A percentile compares a stretch with the other conserved stretches of the same genome.
Conservation (phyloP, 2,329 filamentous ascomycete genomes). For the Fonsecaea nubica region DNA sequence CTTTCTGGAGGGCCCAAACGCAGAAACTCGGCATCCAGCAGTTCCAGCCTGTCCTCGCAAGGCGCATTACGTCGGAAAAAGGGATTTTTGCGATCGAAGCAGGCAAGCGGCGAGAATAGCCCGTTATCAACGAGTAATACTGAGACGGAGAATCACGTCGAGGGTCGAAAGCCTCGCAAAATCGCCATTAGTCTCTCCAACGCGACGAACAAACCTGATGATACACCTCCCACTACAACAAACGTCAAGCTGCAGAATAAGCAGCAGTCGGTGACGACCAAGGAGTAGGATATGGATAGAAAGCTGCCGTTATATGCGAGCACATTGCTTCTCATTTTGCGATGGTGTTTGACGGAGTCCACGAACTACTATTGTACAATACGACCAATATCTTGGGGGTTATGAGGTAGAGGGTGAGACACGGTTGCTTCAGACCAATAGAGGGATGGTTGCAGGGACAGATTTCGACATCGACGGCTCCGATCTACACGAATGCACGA, state of each 20-base stretch:
- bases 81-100: conserved; percentile 39
- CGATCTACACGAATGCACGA: conserved; percentile 18
- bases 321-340: conserved; percentile 23
- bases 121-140: conserved; percentile 18
- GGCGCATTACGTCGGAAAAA: conserved; percentile 36
- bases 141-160: conserved; percentile 34
- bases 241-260: conserved; percentile 23
- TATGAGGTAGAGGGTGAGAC: conserved; percentile 5
- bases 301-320: conserved; percentile 17
- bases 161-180: conserved; percentile 36
- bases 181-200: conserved; percentile 39
- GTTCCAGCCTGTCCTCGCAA: conserved; percentile 39
- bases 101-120: conserved; percentile 25
- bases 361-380: conserved; percentile 29
- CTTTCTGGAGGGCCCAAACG: conserved; percentile 64
- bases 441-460: background rate
- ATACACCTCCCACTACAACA: conserved; percentile 16
- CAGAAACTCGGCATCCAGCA: conserved; percentile 50
- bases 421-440: background rate
- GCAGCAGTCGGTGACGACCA: conserved; percentile 19
- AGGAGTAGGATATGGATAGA: conserved; percentile 24
- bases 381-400: conserved; percentile 12
- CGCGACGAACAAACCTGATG: conserved; percentile 31
- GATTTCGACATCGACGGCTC: conserved; percentile 11
- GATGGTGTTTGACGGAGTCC: conserved; percentile 33